Conservation (phyloP, 148 eudicot genomes). For the Camellia lanceoleosa region DNA sequence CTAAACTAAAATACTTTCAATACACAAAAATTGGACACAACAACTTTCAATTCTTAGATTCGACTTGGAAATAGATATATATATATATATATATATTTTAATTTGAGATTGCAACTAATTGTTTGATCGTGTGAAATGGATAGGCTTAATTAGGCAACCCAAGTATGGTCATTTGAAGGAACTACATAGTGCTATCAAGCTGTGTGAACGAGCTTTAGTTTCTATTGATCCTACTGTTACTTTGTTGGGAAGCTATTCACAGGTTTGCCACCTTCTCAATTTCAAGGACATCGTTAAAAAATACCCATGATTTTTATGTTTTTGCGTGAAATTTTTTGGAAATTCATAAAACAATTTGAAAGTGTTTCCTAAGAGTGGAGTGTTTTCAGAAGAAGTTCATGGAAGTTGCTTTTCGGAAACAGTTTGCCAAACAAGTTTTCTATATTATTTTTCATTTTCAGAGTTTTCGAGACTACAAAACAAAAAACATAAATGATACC, state of each 20-base stretch:
- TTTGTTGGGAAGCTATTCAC: conserved; percentile 39
- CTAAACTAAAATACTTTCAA: background rate
- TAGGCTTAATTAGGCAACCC: conserved; percentile 86
- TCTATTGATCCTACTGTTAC: conserved; percentile 65
- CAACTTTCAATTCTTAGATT: background rate
- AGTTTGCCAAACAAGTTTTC: too few relatives aligned
- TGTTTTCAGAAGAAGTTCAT: too few relatives aligned
- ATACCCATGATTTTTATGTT: too few relatives aligned
- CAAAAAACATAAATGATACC: too few relatives aligned
- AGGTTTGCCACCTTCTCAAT: conserved; percentile 26
- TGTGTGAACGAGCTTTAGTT: conserved; percentile 69
- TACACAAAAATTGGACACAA: background rate
- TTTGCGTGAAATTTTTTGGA: too few relatives aligned
- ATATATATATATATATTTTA: background rate
- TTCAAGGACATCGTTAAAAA: background rate
- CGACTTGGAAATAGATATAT: too few relatives aligned
- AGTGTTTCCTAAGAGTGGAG: too few relatives aligned
- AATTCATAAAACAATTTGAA: too few relatives aligned
- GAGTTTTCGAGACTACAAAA: too few relatives aligned
- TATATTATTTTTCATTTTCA: too few relatives aligned
- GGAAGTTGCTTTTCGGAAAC: too few relatives aligned
- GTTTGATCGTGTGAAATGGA: background rate
- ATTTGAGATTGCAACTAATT: conserved; percentile 9
- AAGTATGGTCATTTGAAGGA: conserved; percentile 86
- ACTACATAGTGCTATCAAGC: conserved; percentile 79